Evolutionary conservation across 2,329 filamentous ascomycete genomes (phyloP).

Genomic region (Colletotrichum cereale): DNA sequence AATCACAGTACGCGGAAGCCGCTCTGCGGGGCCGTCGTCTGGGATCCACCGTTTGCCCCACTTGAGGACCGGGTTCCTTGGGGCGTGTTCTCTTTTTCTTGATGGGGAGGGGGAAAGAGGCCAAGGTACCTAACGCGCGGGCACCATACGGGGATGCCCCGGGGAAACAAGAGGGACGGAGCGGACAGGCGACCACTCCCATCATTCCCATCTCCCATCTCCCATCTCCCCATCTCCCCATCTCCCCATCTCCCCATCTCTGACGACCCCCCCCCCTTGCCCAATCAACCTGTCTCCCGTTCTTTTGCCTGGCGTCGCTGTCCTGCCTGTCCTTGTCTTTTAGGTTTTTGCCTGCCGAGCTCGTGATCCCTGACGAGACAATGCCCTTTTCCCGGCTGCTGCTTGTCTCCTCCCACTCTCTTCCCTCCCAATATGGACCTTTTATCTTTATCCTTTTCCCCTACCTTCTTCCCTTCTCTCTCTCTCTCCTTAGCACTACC

Average conservation of each 20-base stretch:
- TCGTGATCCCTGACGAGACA: background rate
- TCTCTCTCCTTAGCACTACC: background rate
- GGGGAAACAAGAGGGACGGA: conserved; percentile 9
- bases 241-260: background rate
- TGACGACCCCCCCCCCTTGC: background rate
- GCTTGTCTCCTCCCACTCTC: background rate
- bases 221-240: background rate
- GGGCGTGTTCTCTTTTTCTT: background rate
- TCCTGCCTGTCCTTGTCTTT: background rate
- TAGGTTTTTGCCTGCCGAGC: background rate
- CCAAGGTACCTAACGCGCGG: background rate
- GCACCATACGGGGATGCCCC: conserved; percentile 30
- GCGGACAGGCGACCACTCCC: background rate
- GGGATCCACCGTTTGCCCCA: conserved; percentile 6
- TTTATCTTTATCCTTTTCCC: background rate
- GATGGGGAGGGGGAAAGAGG: background rate
- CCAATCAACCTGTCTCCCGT: background rate
- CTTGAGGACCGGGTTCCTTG: background rate
- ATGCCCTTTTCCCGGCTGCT: conserved; percentile 4
- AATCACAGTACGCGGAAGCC: conserved; percentile 40
- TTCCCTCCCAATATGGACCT: background rate
- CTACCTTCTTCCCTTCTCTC: background rate
- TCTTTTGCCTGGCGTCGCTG: conserved; percentile 10
- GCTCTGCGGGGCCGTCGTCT: conserved; percentile 35
- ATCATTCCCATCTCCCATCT: conserved; percentile 11